Base-by-base conservation (phyloP, 2,329 filamentous ascomycete genomes). In the Metarhizium brunneum region DNA sequence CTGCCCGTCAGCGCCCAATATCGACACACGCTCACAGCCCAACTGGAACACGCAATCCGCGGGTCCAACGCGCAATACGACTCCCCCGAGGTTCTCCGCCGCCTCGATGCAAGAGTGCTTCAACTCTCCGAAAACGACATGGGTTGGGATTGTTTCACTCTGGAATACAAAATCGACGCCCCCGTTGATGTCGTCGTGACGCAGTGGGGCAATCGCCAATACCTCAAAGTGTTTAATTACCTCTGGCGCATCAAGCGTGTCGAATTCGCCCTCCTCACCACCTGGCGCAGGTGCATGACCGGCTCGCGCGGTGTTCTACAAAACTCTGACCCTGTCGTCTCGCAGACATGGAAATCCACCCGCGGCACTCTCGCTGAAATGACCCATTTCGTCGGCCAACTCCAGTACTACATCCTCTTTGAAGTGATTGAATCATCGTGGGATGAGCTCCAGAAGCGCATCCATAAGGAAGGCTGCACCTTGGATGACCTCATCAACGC, bases 141-240 rank as follows among this genome's bases (percentile, higher is more conserved):
- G 54, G 94, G 94, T 52, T 99, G 94, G 94, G 94, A 99, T 67
- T 96, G 95, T 67, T 99, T 99, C 72, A 99, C 94, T 0, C 83
- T 99, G 8, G 95, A 99, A 69, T 99, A 99, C 74, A 96, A 97
- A 69, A 94, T 99, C 62, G 92, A 96, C 68, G 88, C 92, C 2
- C 94, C 94, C 0, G 89, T 96, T 29, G 94, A 99, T 68, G 94
- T 99, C 32, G 92, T 99, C 50, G 91, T 99, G 43, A 97, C 92
- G 0, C 90, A 95, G 47, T 96, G 92, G 83, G 92, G 91, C 49
- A 92, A 89, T 61, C 88, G 92, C 25, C 92, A 99, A 68, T 99
- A 99, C 68, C 85, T 99, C 63, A 97, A 97, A 68, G 90, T 99
- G 10, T 99, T 99, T 81, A 99, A 99, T 72, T 96, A 99, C 67